Conservation (phyloP, 495 filamentous ascomycete species). For the Hypoxylon perforatum region DNA sequence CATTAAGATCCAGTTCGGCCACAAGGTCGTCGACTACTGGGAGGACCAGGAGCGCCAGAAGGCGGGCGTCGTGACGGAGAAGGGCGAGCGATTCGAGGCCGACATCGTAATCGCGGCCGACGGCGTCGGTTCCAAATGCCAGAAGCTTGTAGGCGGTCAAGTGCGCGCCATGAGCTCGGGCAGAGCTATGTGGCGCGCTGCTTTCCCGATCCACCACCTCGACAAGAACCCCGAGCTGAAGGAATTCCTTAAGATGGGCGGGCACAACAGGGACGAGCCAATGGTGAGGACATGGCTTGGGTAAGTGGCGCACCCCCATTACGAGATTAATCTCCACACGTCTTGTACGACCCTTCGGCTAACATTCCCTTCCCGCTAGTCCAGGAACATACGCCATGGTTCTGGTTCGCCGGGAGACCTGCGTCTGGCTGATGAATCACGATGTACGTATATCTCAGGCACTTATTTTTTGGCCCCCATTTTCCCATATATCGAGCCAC, state of each 20-base stretch:
- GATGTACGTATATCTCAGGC: constrained; percentile 55
- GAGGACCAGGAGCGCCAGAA: constrained; percentile 57
- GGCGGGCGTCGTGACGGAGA: constrained; percentile 58
- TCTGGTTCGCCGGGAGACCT: constrained; percentile 59
- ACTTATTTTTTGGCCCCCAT: too few relatives aligned
- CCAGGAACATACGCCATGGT: constrained; percentile 63
- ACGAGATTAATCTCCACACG: constrained; percentile 5
- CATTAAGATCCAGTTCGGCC: constrained; percentile 64
- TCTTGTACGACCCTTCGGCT: constrained; percentile 11
- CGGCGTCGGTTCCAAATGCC: constrained; percentile 65
- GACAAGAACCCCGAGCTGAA: constrained; percentile 58
- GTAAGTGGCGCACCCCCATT: constrained; percentile 38
- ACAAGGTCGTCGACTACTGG: constrained; percentile 61
- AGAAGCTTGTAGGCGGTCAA: constrained; percentile 61
- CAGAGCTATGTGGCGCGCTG: constrained; percentile 65
- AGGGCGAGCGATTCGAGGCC: constrained; percentile 61
- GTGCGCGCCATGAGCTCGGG: constrained; percentile 60
- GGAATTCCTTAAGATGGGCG: constrained; percentile 56
- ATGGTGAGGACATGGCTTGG: constrained; percentile 56
- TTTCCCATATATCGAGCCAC: neutral
- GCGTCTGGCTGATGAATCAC: constrained; percentile 69
- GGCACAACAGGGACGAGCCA: constrained; percentile 50
- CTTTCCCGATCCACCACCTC: constrained; percentile 50
- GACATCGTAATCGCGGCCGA: constrained; percentile 71
- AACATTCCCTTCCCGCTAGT: constrained; percentile 35